These are phyloP conservation scores for Agarophyton chilense DNA, from an alignment of 23 red algal species.

Conservation along the genomic window DNA sequence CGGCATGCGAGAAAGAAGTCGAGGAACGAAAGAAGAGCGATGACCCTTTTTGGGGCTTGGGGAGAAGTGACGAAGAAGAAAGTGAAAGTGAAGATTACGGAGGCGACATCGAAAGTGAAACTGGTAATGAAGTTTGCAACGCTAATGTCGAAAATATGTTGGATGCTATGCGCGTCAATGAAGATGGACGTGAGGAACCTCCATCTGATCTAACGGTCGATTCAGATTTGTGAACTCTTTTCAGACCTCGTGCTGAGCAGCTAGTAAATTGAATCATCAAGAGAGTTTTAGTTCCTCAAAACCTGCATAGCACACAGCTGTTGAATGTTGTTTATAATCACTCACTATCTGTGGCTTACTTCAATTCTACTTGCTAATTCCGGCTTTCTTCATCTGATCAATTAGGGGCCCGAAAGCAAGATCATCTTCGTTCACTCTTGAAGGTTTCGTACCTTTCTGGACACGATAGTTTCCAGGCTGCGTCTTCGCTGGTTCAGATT, in stretches of 20 bases:
- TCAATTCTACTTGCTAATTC: conserved; percentile 54
- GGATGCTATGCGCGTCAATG: neutral
- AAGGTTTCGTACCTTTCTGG: conserved; percentile 74
- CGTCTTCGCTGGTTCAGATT: conserved; percentile 24
- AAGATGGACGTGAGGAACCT: neutral
- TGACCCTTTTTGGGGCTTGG: conserved; percentile 14
- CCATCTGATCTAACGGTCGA: neutral
- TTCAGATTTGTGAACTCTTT: neutral
- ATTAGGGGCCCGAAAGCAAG: conserved; percentile 63
- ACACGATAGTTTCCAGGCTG: conserved; percentile 51
- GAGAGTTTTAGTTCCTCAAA: neutral
- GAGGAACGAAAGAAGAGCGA: conserved; percentile 38
- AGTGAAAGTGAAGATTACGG: conserved; percentile 6
- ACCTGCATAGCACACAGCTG: neutral
- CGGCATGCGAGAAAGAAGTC: conserved; percentile 55
- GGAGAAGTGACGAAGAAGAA: neutral
- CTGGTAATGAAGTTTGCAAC: neutral
- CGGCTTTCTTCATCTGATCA: conserved; percentile 81
- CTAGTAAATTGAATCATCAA: neutral
- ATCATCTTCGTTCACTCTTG: conserved; percentile 74
- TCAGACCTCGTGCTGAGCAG: neutral
- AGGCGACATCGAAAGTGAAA: neutral
- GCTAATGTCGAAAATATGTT: neutral
- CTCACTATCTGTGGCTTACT: conserved; percentile 11
- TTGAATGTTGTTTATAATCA: conserved; percentile 4